phyloP scores from a whole-genome alignment of 2,329 filamentous ascomycete species.

The Phyllosticta citrichinensis region DNA sequence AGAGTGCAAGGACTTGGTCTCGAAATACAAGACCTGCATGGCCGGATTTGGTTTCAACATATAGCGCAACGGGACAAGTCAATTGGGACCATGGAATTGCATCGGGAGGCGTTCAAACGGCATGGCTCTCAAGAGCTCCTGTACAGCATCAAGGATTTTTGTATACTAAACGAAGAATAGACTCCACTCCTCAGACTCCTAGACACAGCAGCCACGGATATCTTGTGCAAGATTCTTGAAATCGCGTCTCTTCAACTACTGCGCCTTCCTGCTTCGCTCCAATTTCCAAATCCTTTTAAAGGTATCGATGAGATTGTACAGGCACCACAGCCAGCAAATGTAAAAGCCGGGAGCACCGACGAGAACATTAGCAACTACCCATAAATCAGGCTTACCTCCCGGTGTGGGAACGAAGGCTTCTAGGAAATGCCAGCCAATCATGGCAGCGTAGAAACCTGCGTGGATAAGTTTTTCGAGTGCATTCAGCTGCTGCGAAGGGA shows the following conservation, averaged over 20 bases:
- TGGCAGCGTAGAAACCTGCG: constrained; percentile 61
- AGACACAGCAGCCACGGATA: constrained; percentile 6
- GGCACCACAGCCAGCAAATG: constrained; percentile 85
- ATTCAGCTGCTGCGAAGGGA: constrained; percentile 36
- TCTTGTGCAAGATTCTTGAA: constrained; percentile 2
- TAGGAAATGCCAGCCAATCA: constrained; percentile 71
- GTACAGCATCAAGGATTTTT: not conserved
- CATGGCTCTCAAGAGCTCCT: constrained; percentile 12
- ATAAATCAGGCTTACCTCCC: constrained; percentile 74
- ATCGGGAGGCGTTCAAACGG: constrained; percentile 19
- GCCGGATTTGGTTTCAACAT: constrained; percentile 78
- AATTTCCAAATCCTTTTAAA: constrained; percentile 13
- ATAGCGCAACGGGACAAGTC: constrained; percentile 11
- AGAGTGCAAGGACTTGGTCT: constrained; percentile 74
- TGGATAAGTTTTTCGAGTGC: constrained; percentile 63
- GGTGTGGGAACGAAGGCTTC: constrained; percentile 63
- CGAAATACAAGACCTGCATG: constrained; percentile 88
- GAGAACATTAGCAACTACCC: constrained; percentile 84
- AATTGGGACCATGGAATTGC: not conserved
- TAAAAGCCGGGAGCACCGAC: constrained; percentile 77
- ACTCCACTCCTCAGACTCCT: constrained; percentile 15
- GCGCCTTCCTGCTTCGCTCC: constrained; percentile 32
- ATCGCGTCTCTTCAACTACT: constrained; percentile 15
- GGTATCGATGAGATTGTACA: constrained; percentile 49
- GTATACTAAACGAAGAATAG: constrained; percentile 15